Percentiles rank a stretch among this genome's conserved stretches.
Conservation (phyloP, 306 rosid species). For the Trifolium dubium region DNA sequence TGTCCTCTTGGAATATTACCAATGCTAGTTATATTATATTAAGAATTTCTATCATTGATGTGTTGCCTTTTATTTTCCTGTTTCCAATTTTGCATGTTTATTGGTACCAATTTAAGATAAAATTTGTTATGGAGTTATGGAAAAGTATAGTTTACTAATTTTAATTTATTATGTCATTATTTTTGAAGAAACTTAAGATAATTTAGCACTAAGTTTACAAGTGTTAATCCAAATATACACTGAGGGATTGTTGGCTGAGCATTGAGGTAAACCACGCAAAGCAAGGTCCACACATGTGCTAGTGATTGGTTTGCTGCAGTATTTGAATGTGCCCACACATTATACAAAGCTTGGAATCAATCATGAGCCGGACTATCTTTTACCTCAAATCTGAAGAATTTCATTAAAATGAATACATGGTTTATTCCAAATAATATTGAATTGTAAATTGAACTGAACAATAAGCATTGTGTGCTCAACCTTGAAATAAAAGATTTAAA, state of each 20-base stretch:
- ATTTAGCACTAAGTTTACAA: background rate
- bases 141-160: too few species aligned
- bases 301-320: background rate
- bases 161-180: too few species aligned
- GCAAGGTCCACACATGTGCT: background rate
- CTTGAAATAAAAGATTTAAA: constrained; percentile 33
- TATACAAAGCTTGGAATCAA: background rate
- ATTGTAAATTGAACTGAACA: constrained; percentile 37
- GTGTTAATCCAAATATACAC: background rate
- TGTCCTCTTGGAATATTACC: background rate
- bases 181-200: too few species aligned
- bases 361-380: background rate
- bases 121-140: too few species aligned
- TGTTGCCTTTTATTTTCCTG: background rate
- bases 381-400: background rate
- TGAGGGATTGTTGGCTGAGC: background rate
- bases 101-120: too few species aligned
- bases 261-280: background rate
- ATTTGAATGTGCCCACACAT: background rate
- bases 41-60: background rate
- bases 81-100: too few species aligned
- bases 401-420: background rate
- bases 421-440: constrained; percentile 21
- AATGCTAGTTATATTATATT: constrained; percentile 1
- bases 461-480: constrained; percentile 38